Evolutionary conservation across 352 stramenopile species (phyloP).

Genomic region (Aphanomyces cochlioides): DNA sequence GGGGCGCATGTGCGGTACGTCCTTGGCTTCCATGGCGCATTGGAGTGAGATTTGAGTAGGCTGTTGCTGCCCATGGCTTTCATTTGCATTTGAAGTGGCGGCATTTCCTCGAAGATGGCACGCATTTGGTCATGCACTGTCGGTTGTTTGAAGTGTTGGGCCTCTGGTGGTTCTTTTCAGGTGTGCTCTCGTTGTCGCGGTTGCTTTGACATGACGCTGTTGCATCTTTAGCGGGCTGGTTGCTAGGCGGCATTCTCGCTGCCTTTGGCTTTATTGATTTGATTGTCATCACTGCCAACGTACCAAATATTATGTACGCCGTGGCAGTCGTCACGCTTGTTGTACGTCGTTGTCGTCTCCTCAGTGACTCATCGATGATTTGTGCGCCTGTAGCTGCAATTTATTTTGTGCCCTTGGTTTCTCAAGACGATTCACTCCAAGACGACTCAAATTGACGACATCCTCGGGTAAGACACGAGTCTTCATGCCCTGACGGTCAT

Average conservation of each 20-base stretch:
- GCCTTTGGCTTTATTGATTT: slow-evolving; percentile 62
- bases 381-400: slow-evolving; percentile 9
- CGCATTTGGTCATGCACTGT: slow-evolving; percentile 63
- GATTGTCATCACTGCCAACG: slow-evolving; percentile 40
- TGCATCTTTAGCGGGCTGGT: not conserved
- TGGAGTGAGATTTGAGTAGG: not conserved
- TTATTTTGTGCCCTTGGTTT: slow-evolving; percentile 24
- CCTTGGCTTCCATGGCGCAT: not conserved
- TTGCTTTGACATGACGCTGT: not conserved
- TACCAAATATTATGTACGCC: slow-evolving; percentile 22
- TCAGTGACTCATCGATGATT: slow-evolving; percentile 19
- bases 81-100: slow-evolving; percentile 64
- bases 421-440: slow-evolving; percentile 26
- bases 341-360: not conserved
- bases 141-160: slow-evolving; percentile 59
- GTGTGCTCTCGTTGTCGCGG: not conserved
- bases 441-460: slow-evolving; percentile 29
- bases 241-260: slow-evolving; percentile 45
- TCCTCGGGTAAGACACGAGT: slow-evolving; percentile 7
- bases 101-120: slow-evolving; percentile 56
- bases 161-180: slow-evolving; percentile 43
- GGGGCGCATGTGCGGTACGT: slow-evolving; percentile 36
- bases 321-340: slow-evolving; percentile 9
- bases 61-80: slow-evolving; percentile 59
- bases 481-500: not conserved